phyloP scores from a whole-genome alignment of 176 grass and related monocot species.

The Aegilops umbellulata region DNA sequence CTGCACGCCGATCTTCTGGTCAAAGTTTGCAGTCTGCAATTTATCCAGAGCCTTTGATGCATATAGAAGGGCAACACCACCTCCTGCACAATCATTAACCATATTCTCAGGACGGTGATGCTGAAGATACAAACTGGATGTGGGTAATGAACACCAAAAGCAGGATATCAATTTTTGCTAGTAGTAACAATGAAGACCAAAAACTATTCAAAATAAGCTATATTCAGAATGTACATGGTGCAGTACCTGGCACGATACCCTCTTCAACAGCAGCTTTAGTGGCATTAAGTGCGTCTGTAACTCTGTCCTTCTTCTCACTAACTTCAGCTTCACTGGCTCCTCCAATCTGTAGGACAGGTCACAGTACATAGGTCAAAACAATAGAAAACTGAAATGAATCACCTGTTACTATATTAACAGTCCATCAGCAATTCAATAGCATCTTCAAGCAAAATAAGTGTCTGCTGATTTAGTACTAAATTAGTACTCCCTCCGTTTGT shows the following conservation, averaged over 20 bases:
- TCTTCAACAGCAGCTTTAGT: constrained; percentile 99
- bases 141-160: neutral
- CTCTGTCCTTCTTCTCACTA: constrained; percentile 93
- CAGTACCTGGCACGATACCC: constrained; percentile 89
- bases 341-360: constrained; percentile 62
- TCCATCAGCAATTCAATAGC: neutral
- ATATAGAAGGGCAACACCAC: constrained; percentile 98
- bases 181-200: neutral
- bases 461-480: too few species aligned
- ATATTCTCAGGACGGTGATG: neutral
- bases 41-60: constrained; percentile 92
- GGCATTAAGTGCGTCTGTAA: constrained; percentile 90
- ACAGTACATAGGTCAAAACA: neutral
- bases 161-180: neutral
- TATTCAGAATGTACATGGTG: neutral
- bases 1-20: constrained; percentile 98
- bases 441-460: neutral
- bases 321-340: constrained; percentile 94
- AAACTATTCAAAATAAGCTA: neutral
- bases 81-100: constrained; percentile 50
- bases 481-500: too few species aligned
- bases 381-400: neutral
- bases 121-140: neutral
- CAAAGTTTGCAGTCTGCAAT: constrained; percentile 81
- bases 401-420: neutral